Evolutionary conservation across 352 stramenopile genomes (phyloP).

Genomic region (Pythium pyrilobum): DNA sequence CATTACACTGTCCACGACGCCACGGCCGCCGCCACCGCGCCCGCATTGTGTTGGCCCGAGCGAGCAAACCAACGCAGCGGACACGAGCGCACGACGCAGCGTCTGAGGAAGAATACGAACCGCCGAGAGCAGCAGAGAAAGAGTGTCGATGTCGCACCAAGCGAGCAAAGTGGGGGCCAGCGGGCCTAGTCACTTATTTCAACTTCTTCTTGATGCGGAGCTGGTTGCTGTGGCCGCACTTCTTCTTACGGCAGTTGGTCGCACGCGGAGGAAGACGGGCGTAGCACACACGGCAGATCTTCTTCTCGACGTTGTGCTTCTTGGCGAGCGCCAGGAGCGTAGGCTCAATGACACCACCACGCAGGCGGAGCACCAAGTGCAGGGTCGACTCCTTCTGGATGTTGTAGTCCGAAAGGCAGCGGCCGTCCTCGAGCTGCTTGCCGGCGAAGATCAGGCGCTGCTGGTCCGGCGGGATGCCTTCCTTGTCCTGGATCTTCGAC

Average conservation of each 20-base stretch:
- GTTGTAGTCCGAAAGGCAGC: constrained; percentile 27
- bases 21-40: neutral
- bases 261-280: constrained; percentile 97
- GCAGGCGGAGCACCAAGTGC: constrained; percentile 94
- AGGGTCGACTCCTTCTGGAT: constrained; percentile 90
- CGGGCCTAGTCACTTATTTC: constrained; percentile 71
- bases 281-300: constrained; percentile 99
- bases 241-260: constrained; percentile 99
- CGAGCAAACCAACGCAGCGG: neutral
- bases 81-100: no score
- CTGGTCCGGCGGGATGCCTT: constrained; percentile 92
- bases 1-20: constrained; percentile 8
- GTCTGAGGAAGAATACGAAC: constrained; percentile 1
- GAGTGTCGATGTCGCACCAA: constrained; percentile 13
- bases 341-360: constrained; percentile 93
- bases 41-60: neutral
- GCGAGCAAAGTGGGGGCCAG: constrained; percentile 4
- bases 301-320: constrained; percentile 99
- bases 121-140: constrained; percentile 15
- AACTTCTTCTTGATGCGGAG: constrained; percentile 99
- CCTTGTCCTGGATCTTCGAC: constrained; percentile 92
- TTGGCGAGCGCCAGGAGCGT: constrained; percentile 97
- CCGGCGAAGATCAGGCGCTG: constrained; percentile 57
- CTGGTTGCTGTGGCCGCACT: constrained; percentile 99
- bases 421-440: constrained; percentile 26